Conservation (phyloP, 1,139 yeast genomes). For the Taiozyma sp. region DNA sequence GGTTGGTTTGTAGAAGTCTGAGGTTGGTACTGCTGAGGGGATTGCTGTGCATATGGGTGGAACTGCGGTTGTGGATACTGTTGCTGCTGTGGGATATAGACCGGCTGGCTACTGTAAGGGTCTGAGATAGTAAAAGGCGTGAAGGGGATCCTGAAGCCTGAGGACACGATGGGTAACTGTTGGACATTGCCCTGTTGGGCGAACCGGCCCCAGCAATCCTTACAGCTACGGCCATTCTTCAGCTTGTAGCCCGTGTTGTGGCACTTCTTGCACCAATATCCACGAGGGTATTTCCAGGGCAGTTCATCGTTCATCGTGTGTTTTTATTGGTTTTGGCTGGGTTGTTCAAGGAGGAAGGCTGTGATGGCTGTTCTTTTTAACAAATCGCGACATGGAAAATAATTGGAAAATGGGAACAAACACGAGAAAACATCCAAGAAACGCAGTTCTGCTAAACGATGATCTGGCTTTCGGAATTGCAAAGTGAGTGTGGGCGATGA, state of each 20-base stretch:
- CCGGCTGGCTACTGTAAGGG: not conserved
- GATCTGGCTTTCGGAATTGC: constrained; percentile 80
- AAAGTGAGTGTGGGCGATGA: constrained; percentile 46
- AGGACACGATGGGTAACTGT: constrained; percentile 3
- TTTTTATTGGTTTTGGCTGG: not conserved
- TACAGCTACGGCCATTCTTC: constrained; percentile 64
- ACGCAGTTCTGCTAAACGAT: constrained; percentile 23
- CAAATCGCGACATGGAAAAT: not conserved
- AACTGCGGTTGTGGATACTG: not conserved
- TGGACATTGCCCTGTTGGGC: constrained; percentile 21
- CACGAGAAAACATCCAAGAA: not conserved
- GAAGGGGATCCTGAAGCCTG: constrained; percentile 31
- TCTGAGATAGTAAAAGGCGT: constrained; percentile 5
- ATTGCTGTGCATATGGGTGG: not conserved
- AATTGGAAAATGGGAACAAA: not conserved
- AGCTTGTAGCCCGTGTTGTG: constrained; percentile 68
- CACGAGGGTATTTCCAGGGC: constrained; percentile 68
- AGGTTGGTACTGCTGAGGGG: not conserved
- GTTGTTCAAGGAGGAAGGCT: not conserved
- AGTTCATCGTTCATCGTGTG: constrained; percentile 23
- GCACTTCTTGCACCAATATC: constrained; percentile 65
- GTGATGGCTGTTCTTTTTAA: not conserved
- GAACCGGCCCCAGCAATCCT: constrained; percentile 67
- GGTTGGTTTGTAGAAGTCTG: constrained; percentile 11
- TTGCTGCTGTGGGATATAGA: constrained; percentile 7